Conservation (phyloP, 2,329 filamentous ascomycete genomes). For the Trichoderma asperellum region DNA sequence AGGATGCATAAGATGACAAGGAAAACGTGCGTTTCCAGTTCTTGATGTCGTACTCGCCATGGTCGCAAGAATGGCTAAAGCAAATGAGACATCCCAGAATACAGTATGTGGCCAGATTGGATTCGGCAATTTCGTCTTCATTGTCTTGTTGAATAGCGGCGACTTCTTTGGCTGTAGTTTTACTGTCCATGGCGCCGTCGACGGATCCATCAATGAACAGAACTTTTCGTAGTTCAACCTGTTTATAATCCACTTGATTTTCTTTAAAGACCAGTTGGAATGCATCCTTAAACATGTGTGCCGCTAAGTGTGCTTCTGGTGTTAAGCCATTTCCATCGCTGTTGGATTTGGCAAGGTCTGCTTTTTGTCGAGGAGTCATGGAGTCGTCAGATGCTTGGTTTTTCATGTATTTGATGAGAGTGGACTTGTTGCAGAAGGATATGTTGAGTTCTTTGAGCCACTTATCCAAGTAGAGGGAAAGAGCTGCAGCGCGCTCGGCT, state of each 20-base stretch:
- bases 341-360: conserved; percentile 54
- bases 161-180: conserved; percentile 55
- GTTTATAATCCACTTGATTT: conserved; percentile 40
- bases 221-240: conserved; percentile 56
- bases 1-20: conserved; percentile 42
- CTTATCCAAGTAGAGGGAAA: conserved; percentile 57
- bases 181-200: conserved; percentile 58
- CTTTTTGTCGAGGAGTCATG: conserved; percentile 60
- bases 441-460: conserved; percentile 58
- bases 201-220: conserved; percentile 58
- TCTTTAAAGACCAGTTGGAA: conserved; percentile 60
- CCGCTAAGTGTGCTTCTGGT: conserved; percentile 48
- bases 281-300: conserved; percentile 58
- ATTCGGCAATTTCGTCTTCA: conserved; percentile 50
- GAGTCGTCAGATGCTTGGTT: conserved; percentile 51
- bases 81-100: conserved; percentile 63
- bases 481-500: conserved; percentile 55
- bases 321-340: conserved; percentile 46
- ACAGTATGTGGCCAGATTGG: conserved; percentile 57
- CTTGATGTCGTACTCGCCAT: conserved; percentile 61
- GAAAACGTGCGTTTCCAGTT: conserved; percentile 59
- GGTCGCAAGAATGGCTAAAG: conserved; percentile 63
- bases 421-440: conserved; percentile 56
- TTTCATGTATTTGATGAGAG: conserved; percentile 58
- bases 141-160: conserved; percentile 41